A percentile compares a stretch with the other conserved stretches of the same genome.
Conservation (phyloP, 176 grass and related monocot species). For the Typha latifolia region DNA sequence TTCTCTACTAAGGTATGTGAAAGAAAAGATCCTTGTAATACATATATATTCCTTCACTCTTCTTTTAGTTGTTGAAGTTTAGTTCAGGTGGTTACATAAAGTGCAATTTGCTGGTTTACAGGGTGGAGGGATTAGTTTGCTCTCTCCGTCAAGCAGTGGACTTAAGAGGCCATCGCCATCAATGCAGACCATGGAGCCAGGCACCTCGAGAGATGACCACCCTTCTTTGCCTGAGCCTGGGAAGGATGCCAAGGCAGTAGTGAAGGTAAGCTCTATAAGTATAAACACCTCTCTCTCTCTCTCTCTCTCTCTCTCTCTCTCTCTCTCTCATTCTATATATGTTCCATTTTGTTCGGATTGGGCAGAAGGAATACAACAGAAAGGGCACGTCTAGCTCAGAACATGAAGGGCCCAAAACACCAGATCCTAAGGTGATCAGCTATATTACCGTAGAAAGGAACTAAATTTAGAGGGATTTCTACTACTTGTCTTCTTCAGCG, state of each 20-base stretch:
- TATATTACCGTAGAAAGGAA: constrained; percentile 7
- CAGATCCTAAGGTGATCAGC: constrained; percentile 69
- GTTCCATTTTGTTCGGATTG: constrained; percentile 1
- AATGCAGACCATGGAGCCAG: constrained; percentile 44
- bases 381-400: constrained; percentile 38
- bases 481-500: background rate
- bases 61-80: background rate
- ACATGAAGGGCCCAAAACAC: constrained; percentile 31
- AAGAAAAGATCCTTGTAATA: background rate
- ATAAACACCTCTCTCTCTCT: background rate
- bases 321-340: background rate
- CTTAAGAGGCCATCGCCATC: constrained; percentile 37
- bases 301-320: background rate
- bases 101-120: constrained; percentile 2
- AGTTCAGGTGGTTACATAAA: background rate
- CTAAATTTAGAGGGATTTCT: background rate
- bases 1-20: constrained; percentile 32
- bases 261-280: constrained; percentile 38
- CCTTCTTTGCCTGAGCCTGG: constrained; percentile 36
- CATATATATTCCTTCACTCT: background rate
- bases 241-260: constrained; percentile 54
- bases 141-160: constrained; percentile 52
- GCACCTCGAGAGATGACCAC: constrained; percentile 45
- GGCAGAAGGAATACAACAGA: constrained; percentile 72
- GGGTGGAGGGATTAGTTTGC: constrained; percentile 68